Evolutionary conservation across 2,329 filamentous ascomycete genomes (phyloP).

Genomic region (Amesomyces nigricolor): DNA sequence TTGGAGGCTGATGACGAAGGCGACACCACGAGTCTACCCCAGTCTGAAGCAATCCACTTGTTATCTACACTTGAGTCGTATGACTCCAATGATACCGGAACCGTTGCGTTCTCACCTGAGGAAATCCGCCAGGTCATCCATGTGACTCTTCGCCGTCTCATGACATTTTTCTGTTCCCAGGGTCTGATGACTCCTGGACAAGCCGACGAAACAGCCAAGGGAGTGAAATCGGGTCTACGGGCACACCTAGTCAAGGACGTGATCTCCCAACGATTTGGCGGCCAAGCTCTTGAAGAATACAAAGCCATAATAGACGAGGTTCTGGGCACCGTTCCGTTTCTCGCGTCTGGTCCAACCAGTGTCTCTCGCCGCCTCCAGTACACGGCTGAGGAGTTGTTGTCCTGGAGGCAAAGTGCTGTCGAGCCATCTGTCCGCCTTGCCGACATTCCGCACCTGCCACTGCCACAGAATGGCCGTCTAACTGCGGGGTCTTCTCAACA

Average conservation of each 20-base stretch:
- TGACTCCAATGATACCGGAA: not conserved
- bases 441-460: slow-evolving; percentile 1
- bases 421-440: slow-evolving; percentile 4
- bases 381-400: slow-evolving; percentile 7
- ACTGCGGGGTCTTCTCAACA: not conserved
- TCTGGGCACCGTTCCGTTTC: not conserved
- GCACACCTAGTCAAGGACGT: not conserved
- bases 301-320: not conserved
- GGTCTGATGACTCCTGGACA: not conserved
- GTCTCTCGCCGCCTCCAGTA: slow-evolving; percentile 3
- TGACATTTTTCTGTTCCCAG: not conserved
- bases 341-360: not conserved
- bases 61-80: slow-evolving; percentile 3
- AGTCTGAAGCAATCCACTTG: not conserved
- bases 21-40: not conserved
- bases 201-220: not conserved
- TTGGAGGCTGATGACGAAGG: not conserved
- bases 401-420: not conserved
- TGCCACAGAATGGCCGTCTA: not conserved
- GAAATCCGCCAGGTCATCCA: not conserved
- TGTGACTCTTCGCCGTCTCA: not conserved
- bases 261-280: not conserved
- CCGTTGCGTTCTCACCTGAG: too few species aligned
- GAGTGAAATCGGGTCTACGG: slow-evolving; percentile 2
- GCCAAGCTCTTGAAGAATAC: not conserved